Evolutionary conservation across 2,329 filamentous ascomycete species (phyloP).

Genomic region (Colletotrichum endophyticum): DNA sequence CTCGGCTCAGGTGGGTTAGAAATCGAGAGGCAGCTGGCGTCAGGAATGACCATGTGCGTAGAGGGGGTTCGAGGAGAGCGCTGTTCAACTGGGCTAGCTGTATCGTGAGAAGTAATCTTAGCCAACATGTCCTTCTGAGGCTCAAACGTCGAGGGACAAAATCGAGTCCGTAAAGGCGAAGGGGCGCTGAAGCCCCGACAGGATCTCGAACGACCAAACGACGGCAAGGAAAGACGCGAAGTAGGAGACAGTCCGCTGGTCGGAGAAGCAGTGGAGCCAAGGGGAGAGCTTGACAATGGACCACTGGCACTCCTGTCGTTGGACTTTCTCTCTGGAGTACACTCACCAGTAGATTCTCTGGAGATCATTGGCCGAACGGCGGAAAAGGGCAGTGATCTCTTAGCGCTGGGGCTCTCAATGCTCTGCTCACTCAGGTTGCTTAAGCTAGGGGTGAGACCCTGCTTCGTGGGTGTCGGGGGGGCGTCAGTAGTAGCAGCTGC

Average conservation of each 20-base stretch:
- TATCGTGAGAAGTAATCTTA: constrained; percentile 55
- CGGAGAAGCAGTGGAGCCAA: constrained; percentile 34
- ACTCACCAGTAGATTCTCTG: constrained; percentile 52
- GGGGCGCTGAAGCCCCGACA: constrained; percentile 36
- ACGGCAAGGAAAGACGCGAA: constrained; percentile 39
- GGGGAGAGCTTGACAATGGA: background rate
- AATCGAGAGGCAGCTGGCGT: constrained; percentile 84
- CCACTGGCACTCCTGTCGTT: background rate
- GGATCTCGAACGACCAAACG: constrained; percentile 37
- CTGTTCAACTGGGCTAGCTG: constrained; percentile 68
- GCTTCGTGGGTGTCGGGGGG: constrained; percentile 94
- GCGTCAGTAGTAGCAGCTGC: constrained; percentile 57
- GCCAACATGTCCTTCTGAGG: constrained; percentile 47
- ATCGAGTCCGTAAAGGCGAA: constrained; percentile 34
- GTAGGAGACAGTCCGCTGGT: constrained; percentile 35
- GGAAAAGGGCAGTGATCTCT: constrained; percentile 49
- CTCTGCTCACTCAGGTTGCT: constrained; percentile 41
- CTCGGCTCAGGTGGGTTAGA: constrained; percentile 61
- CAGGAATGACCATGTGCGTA: constrained; percentile 75
- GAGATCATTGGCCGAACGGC: constrained; percentile 40
- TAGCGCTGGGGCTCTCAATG: constrained; percentile 53
- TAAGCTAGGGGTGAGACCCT: constrained; percentile 49
- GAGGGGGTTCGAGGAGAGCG: constrained; percentile 80
- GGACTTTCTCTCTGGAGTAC: constrained; percentile 23
- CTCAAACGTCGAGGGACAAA: constrained; percentile 29